phyloP scores from a whole-genome alignment of 2,329 filamentous ascomycete species.

The Grosmannia serpens region DNA sequence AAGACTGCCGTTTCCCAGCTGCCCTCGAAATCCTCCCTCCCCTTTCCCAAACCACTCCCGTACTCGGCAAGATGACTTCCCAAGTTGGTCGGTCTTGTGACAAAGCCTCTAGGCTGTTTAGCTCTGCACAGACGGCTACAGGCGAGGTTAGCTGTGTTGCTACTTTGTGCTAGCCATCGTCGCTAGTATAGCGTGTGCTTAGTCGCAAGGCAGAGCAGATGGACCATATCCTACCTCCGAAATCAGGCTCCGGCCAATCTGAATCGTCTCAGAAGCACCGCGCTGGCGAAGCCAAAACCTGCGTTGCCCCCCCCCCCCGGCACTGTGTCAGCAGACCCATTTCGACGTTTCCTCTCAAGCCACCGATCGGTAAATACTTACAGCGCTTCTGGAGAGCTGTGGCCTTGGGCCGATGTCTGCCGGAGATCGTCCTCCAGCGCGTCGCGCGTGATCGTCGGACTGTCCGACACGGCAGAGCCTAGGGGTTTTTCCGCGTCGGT shows the following conservation, averaged over 20 bases:
- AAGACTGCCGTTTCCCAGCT: no score
- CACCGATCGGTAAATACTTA: slow-evolving; percentile 26
- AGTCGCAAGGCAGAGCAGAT: neutral
- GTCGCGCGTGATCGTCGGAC: slow-evolving; percentile 41
- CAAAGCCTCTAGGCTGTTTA: no score
- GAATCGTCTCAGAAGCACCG: slow-evolving; percentile 44
- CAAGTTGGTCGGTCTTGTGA: no score
- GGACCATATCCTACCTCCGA: slow-evolving; percentile 23
- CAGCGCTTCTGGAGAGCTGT: slow-evolving; percentile 39
- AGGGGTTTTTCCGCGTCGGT: slow-evolving; percentile 26
- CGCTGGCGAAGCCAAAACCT: slow-evolving; percentile 54
- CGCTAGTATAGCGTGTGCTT: no score
- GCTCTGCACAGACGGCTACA: no score
- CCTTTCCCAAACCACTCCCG: no score
- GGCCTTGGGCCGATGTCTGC: slow-evolving; percentile 27
- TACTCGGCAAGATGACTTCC: no score
- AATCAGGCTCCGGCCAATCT: slow-evolving; percentile 44
- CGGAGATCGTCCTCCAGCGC: slow-evolving; percentile 54
- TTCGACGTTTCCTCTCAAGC: neutral
- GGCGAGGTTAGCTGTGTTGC: neutral
- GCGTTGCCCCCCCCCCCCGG: neutral
- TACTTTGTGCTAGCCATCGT: neutral
- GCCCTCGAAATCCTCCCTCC: no score
- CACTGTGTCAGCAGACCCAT: neutral
- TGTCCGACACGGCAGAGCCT: neutral